These are phyloP conservation scores for Psilocybe mexicana DNA, from an alignment of 1,284 basidiomycete species.

Conservation along the genomic window DNA sequence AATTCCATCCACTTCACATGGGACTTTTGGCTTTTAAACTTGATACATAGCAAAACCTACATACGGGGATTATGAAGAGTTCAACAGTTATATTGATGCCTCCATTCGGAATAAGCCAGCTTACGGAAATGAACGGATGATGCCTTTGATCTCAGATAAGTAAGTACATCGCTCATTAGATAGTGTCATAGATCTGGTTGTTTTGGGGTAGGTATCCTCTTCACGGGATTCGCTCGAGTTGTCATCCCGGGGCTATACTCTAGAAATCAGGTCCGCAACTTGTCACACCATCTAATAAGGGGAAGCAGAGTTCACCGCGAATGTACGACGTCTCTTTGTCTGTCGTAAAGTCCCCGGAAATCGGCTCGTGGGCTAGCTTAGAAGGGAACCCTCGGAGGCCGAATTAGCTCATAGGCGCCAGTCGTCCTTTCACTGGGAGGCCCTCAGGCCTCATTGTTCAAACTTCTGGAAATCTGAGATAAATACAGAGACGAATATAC, in stretches of 20 bases:
- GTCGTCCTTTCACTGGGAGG: not conserved
- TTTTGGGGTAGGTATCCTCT: not conserved
- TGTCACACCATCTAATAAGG: not conserved
- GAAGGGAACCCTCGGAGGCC: not conserved
- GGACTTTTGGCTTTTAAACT: not conserved
- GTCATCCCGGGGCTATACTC: not conserved
- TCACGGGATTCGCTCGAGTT: not conserved
- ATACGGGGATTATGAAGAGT: not conserved
- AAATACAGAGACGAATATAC: not conserved
- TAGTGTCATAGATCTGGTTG: not conserved
- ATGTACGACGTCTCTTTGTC: not conserved
- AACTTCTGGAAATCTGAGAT: not conserved
- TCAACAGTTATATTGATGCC: not conserved
- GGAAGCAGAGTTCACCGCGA: not conserved
- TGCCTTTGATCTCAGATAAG: not conserved
- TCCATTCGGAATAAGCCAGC: not conserved
- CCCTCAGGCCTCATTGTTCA: not conserved
- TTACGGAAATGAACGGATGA: not conserved
- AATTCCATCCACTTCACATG: not conserved
- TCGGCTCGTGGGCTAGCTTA: not conserved
- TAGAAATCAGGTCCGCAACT: not conserved
- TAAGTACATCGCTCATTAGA: not conserved
- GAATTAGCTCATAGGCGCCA: not conserved
- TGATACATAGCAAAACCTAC: not conserved
- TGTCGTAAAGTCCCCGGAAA: not conserved